Evolutionary conservation across 1,284 basidiomycete genomes (phyloP).

Genomic region (Cutaneotrichosporon sp.): DNA sequence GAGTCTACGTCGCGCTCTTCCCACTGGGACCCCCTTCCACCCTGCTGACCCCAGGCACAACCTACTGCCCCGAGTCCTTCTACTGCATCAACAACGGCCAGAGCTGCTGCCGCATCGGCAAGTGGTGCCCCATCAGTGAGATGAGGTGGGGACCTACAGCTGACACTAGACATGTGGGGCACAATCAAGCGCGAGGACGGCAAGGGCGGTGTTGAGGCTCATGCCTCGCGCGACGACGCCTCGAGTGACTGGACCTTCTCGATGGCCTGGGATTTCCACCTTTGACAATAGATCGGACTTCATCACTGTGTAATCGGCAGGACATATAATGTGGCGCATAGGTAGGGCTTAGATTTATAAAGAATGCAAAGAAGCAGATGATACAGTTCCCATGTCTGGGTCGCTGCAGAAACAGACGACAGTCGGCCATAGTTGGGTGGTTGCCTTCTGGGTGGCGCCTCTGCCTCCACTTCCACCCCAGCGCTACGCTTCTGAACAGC

Average conservation of each 20-base stretch:
- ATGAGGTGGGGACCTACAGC: background rate
- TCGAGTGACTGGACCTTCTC: background rate
- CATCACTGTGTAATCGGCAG: too few relatives aligned
- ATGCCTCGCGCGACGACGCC: background rate
- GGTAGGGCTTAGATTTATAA: too few relatives aligned
- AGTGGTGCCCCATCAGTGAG: background rate
- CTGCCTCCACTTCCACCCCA: too few relatives aligned
- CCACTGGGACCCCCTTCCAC: too few relatives aligned
- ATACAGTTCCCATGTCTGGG: too few relatives aligned
- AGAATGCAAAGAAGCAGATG: too few relatives aligned
- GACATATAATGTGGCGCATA: too few relatives aligned
- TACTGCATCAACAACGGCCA: slow-evolving; percentile 3
- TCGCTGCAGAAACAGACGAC: too few relatives aligned
- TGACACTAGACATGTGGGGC: background rate
- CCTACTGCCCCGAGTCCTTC: background rate
- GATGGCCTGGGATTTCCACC: background rate
- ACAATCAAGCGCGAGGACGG: background rate
- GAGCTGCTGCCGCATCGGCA: background rate
- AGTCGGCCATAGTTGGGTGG: too few relatives aligned
- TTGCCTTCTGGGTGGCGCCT: too few relatives aligned
- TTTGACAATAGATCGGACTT: background rate
- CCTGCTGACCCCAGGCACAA: background rate
- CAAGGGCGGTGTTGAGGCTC: background rate
- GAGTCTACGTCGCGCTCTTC: background rate
- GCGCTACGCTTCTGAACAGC: too few relatives aligned